phyloP scores from a whole-genome alignment of 2,329 filamentous ascomycete species.

The Ophiostoma sp. region DNA sequence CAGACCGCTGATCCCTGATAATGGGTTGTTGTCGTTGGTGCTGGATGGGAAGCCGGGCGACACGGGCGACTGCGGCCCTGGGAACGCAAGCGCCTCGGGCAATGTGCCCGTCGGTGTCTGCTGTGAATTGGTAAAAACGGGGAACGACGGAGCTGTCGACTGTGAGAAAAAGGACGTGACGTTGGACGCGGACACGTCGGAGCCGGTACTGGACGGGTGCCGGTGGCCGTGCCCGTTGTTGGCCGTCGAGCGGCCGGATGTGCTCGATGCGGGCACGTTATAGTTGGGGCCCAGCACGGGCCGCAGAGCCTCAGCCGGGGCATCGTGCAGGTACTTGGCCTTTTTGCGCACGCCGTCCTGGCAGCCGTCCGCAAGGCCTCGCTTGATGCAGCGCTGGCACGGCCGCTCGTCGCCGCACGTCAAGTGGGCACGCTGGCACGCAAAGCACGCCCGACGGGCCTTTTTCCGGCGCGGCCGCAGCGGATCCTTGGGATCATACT shows the following conservation, averaged over 20 bases:
- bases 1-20: conserved; percentile 44
- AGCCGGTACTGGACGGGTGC: conserved; percentile 44
- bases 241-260: conserved; percentile 37
- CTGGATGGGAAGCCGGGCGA: conserved; percentile 61
- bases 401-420: conserved; percentile 96
- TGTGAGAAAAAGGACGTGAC: conserved; percentile 44
- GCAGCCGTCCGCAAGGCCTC: conserved; percentile 82
- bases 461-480: conserved; percentile 88
- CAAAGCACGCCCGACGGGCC: conserved; percentile 89
- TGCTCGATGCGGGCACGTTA: conserved; percentile 44
- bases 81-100: conserved; percentile 51
- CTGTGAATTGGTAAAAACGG: conserved; percentile 47
- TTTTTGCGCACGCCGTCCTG: conserved; percentile 98
- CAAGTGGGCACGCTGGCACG: conserved; percentile 93
- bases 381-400: conserved; percentile 89
- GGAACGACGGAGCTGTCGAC: conserved; percentile 44
- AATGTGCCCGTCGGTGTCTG: conserved; percentile 44
- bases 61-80: conserved; percentile 64
- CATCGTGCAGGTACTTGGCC: conserved; percentile 97
- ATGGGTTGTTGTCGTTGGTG: conserved; percentile 37
- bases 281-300: conserved; percentile 73
- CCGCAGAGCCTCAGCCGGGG: conserved; percentile 79
- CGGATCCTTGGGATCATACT: conserved; percentile 81
- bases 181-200: conserved; percentile 41
- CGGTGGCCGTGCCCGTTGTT: conserved; percentile 39